Conservation (phyloP, 352 stramenopile species). For the Phytophthora capsici region DNA sequence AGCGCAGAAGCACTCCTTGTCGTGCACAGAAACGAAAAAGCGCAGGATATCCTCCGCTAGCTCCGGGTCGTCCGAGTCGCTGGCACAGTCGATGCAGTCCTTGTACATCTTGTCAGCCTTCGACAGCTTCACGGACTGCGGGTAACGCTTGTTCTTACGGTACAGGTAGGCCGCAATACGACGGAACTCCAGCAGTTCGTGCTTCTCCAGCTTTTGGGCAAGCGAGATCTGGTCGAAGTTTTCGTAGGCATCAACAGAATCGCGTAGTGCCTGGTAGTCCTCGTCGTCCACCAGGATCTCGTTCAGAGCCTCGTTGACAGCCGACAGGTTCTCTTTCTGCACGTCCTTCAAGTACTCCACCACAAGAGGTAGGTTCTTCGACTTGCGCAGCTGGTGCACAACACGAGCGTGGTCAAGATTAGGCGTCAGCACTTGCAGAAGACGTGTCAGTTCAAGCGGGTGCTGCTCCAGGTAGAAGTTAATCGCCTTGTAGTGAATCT, state of each 20-base stretch:
- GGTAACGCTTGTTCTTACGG: slow-evolving; percentile 99
- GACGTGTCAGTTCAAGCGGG: slow-evolving; percentile 95
- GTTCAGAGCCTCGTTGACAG: slow-evolving; percentile 99
- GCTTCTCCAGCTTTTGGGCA: slow-evolving; percentile 98
- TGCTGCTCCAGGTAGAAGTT: slow-evolving; percentile 99
- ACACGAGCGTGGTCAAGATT: slow-evolving; percentile 98
- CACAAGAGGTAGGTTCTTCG: slow-evolving; percentile 96
- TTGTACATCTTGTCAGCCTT: slow-evolving; percentile 99
- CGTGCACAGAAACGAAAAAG: slow-evolving; percentile 99
- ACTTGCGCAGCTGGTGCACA: slow-evolving; percentile 98
- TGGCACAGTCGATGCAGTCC: slow-evolving; percentile 99
- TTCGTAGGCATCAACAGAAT: slow-evolving; percentile 99
- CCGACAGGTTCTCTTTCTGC: slow-evolving; percentile 98
- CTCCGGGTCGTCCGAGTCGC: slow-evolving; percentile 95
- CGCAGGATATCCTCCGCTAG: slow-evolving; percentile 98
- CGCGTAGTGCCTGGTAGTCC: slow-evolving; percentile 96
- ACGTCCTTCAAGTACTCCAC: slow-evolving; percentile 98
- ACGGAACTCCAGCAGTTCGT: slow-evolving; percentile 99
- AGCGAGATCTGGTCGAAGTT: slow-evolving; percentile 99
- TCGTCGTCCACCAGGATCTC: slow-evolving; percentile 97
- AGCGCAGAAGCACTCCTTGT: slow-evolving; percentile 99
- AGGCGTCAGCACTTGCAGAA: slow-evolving; percentile 98
- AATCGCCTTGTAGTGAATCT: slow-evolving; percentile 99
- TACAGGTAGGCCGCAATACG: slow-evolving; percentile 99
- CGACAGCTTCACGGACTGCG: slow-evolving; percentile 97